Conservation (phyloP, 2,329 filamentous ascomycete species). For the Claviceps arundinis region DNA sequence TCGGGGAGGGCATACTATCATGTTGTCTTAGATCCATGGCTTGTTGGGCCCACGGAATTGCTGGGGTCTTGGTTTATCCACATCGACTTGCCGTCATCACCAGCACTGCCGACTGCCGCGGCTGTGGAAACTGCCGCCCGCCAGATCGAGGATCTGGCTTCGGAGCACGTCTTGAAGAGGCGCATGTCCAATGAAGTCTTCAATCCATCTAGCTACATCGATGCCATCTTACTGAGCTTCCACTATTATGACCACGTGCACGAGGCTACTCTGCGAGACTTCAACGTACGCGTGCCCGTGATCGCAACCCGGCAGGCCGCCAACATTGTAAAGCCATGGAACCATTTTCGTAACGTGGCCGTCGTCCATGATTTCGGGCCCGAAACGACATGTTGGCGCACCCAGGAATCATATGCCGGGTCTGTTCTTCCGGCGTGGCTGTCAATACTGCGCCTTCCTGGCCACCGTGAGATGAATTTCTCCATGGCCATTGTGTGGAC, state of each 20-base stretch:
- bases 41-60: conserved; percentile 13
- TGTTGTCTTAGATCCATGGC: conserved; percentile 21
- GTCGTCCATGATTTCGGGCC: conserved; percentile 2
- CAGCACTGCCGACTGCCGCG: conserved; percentile 5
- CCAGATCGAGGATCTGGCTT: conserved; percentile 7
- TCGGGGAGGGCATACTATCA: conserved; percentile 17
- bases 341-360: conserved; percentile 5
- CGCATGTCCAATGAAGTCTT: conserved; percentile 8
- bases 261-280: conserved; percentile 6
- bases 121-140: conserved; percentile 6
- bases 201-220: conserved; percentile 7
- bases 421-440: conserved; percentile 5
- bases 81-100: conserved; percentile 8
- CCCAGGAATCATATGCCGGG: conserved; percentile 1
- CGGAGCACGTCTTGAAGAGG: conserved; percentile 4
- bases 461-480: conserved; percentile 8
- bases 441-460: conserved; percentile 5
- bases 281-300: conserved; percentile 4
- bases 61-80: conserved; percentile 12
- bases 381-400: conserved; percentile 2
- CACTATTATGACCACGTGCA: conserved; percentile 7
- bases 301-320: conserved; percentile 6
- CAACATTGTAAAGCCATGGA: conserved; percentile 7
- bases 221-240: conserved; percentile 5
- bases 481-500: conserved; percentile 7